phyloP scores from a whole-genome alignment of 495 filamentous ascomycete genomes.

The Trichoderma parareesei region DNA sequence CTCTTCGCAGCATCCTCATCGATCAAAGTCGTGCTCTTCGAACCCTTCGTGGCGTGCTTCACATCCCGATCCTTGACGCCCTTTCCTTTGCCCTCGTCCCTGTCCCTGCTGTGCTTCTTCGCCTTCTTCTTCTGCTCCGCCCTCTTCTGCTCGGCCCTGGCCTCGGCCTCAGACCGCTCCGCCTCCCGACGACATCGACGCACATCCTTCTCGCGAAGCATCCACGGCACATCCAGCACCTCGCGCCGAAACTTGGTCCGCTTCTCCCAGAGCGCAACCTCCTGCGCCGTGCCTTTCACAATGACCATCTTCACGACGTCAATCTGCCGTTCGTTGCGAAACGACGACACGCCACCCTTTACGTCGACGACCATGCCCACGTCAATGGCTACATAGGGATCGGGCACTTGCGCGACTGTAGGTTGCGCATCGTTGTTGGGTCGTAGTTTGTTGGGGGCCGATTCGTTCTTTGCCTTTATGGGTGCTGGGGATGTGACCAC shows the following conservation, averaged over 20 bases:
- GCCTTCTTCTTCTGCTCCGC: conserved; percentile 29
- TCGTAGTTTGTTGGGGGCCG: conserved; percentile 7
- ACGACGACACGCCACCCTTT: conserved; percentile 63
- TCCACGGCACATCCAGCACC: conserved; percentile 63
- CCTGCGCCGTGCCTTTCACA: conserved; percentile 58
- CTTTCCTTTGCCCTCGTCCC: neutral
- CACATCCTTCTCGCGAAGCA: conserved; percentile 46
- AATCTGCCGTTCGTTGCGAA: conserved; percentile 57
- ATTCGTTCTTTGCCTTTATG: conserved; percentile 15
- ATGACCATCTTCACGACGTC: conserved; percentile 56
- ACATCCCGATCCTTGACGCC: conserved; percentile 21
- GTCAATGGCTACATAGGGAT: conserved; percentile 37
- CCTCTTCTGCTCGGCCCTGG: conserved; percentile 28
- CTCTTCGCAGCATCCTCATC: conserved; percentile 12
- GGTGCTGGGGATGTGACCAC: conserved; percentile 15
- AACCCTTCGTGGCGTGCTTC: neutral
- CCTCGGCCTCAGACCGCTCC: conserved; percentile 29
- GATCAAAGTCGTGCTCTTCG: neutral
- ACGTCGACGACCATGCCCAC: conserved; percentile 66
- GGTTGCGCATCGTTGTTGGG: neutral
- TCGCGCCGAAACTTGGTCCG: conserved; percentile 52
- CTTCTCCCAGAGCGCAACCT: conserved; percentile 70
- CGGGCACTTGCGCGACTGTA: neutral
- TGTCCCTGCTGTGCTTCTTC: conserved; percentile 12
- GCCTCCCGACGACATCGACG: conserved; percentile 44